These are phyloP conservation scores for Avena sativa DNA, from an alignment of 176 grass and related monocot genomes.

Conservation along the genomic window DNA sequence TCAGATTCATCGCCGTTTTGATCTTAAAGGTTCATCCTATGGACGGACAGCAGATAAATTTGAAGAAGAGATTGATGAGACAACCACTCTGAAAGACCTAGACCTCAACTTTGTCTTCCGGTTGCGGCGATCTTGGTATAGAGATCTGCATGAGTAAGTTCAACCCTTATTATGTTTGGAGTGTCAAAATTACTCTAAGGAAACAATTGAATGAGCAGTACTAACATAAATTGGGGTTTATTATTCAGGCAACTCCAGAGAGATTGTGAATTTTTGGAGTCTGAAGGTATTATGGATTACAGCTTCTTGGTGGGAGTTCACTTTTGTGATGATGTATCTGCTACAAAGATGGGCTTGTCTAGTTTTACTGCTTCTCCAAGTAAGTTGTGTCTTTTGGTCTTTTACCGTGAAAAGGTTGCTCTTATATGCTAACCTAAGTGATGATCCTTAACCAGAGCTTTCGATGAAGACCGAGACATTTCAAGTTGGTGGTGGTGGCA, in stretches of 20 bases:
- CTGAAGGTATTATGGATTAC: conserved; percentile 94
- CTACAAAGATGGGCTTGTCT: conserved; percentile 61
- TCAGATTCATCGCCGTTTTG: conserved; percentile 90
- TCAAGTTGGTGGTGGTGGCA: conserved; percentile 56
- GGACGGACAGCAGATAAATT: conserved; percentile 87
- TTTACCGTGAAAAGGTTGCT: not conserved
- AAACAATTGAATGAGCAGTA: not conserved
- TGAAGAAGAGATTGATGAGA: conserved; percentile 95
- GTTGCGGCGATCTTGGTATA: conserved; percentile 74
- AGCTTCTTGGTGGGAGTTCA: conserved; percentile 95
- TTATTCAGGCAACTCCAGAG: conserved; percentile 69
- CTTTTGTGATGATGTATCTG: conserved; percentile 75
- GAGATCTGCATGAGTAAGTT: conserved; percentile 84
- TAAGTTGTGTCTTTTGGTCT: conserved; percentile 45
- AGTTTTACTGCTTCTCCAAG: conserved; percentile 73
- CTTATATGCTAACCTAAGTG: conserved; percentile 42
- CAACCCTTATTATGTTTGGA: conserved; percentile 2
- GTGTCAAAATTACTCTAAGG: not conserved
- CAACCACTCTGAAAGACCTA: conserved; percentile 94
- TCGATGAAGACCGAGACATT: conserved; percentile 67
- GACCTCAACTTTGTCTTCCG: conserved; percentile 96
- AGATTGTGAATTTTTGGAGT: conserved; percentile 92
- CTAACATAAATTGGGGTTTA: conserved; percentile 17
- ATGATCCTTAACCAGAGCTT: conserved; percentile 53
- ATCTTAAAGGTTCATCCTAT: conserved; percentile 96